Evolutionary conservation across 371 early-diverging fungal species (phyloP).

Genomic region (Chytridium lagenaria): DNA sequence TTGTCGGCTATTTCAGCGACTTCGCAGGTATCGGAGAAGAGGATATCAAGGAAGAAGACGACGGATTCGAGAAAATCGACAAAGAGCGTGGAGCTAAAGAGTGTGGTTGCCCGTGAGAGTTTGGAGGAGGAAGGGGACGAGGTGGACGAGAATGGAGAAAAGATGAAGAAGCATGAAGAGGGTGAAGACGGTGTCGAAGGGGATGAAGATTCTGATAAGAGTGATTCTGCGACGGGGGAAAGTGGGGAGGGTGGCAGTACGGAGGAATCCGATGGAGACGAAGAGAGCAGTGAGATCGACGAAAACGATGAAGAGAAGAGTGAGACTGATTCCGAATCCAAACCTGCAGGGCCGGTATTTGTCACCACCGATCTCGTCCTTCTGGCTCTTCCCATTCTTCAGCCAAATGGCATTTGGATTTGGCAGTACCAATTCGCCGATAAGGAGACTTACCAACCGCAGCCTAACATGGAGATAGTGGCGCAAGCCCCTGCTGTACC

Average conservation of each 20-base stretch:
- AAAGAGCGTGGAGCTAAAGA: not conserved
- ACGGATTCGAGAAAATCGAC: not conserved
- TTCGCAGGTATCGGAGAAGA: not conserved
- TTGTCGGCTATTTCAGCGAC: not conserved
- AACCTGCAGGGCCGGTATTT: not conserved
- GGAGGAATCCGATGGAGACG: not conserved
- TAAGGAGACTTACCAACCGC: conserved; percentile 21
- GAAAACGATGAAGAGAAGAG: conserved; percentile 13
- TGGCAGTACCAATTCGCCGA: conserved; percentile 50
- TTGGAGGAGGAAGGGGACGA: not conserved
- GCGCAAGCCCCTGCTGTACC: not conserved
- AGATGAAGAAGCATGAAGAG: not conserved
- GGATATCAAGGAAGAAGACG: not conserved
- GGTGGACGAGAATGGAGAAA: not conserved
- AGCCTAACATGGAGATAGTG: conserved; percentile 16
- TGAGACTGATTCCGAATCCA: not conserved
- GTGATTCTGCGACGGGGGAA: not conserved
- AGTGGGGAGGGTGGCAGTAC: not conserved
- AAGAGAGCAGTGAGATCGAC: not conserved
- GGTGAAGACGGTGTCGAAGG: not conserved
- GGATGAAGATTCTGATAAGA: not conserved
- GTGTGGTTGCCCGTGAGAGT: not conserved
- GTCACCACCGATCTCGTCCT: conserved; percentile 36
- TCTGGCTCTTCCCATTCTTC: conserved; percentile 44
- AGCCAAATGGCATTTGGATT: conserved; percentile 48